phyloP scores from a whole-genome alignment of 2,329 filamentous ascomycete genomes.

The Harringtonia aguacate region DNA sequence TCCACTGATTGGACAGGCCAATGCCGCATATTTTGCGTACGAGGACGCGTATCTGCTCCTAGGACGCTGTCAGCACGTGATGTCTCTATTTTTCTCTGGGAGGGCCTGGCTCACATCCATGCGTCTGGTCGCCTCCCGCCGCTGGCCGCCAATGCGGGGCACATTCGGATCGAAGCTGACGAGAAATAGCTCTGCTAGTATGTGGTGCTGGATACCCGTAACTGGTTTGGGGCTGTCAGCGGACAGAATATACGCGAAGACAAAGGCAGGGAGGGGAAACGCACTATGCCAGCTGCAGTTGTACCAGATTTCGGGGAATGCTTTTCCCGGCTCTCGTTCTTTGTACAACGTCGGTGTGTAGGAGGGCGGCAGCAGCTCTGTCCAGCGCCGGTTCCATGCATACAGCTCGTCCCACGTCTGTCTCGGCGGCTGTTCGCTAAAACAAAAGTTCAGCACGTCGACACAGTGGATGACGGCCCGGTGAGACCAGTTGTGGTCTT shows the following conservation, averaged over 20 bases:
- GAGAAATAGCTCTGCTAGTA: slow-evolving; percentile 46
- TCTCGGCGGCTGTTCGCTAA: slow-evolving; percentile 27
- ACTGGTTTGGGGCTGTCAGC: slow-evolving; percentile 23
- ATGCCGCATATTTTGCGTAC: slow-evolving; percentile 48
- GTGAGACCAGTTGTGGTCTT: slow-evolving; percentile 49
- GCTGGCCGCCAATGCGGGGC: slow-evolving; percentile 34
- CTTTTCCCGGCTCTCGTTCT: slow-evolving; percentile 22
- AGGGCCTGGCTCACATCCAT: slow-evolving; percentile 2
- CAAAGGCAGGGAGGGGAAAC: not conserved
- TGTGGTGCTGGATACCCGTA: slow-evolving; percentile 49
- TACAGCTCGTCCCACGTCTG: slow-evolving; percentile 32
- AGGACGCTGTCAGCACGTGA: not conserved
- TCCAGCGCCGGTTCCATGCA: slow-evolving; percentile 35
- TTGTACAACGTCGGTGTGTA: slow-evolving; percentile 44
- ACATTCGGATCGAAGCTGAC: slow-evolving; percentile 43
- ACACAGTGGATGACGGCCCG: slow-evolving; percentile 50
- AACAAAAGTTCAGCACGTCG: slow-evolving; percentile 55
- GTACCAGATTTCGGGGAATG: slow-evolving; percentile 49
- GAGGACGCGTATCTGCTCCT: slow-evolving; percentile 33
- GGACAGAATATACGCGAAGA: too few relatives aligned
- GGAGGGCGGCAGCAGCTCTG: slow-evolving; percentile 32
- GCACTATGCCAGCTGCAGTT: slow-evolving; percentile 42
- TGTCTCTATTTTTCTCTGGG: not conserved
- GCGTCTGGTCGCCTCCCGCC: slow-evolving; percentile 7
- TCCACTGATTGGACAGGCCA: slow-evolving; percentile 42